Conservation (phyloP, 2,329 filamentous ascomycete species). For the Hypoxylon rubiginosum region DNA sequence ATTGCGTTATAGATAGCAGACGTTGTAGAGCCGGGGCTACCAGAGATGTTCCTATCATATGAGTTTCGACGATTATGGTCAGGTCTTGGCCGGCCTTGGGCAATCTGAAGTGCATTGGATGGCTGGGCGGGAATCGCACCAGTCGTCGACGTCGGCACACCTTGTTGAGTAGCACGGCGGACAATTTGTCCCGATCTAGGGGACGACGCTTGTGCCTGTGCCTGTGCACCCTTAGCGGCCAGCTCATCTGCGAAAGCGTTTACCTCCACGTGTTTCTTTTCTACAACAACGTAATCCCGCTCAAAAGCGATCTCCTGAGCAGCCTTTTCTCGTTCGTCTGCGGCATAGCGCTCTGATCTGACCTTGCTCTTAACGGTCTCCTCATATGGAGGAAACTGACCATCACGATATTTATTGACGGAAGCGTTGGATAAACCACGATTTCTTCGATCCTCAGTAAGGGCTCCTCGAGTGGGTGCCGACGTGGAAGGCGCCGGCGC, state of each 20-base stretch:
- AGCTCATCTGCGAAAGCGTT: slow-evolving; percentile 97
- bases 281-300: slow-evolving; percentile 94
- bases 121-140: slow-evolving; percentile 76
- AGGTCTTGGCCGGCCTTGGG: slow-evolving; percentile 72
- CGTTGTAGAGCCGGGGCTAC: slow-evolving; percentile 78
- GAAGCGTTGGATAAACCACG: slow-evolving; percentile 59
- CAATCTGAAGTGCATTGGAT: slow-evolving; percentile 81
- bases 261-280: slow-evolving; percentile 95
- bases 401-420: slow-evolving; percentile 52
- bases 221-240: slow-evolving; percentile 76
- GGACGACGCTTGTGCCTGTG: slow-evolving; percentile 61
- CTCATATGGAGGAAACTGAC: slow-evolving; percentile 54
- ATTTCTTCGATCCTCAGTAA: slow-evolving; percentile 54
- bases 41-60: slow-evolving; percentile 81
- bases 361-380: slow-evolving; percentile 51
- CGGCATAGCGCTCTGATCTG: slow-evolving; percentile 51
- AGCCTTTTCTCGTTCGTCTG: slow-evolving; percentile 74
- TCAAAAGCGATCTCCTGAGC: slow-evolving; percentile 92
- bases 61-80: slow-evolving; percentile 83
- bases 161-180: slow-evolving; percentile 84
- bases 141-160: slow-evolving; percentile 74
- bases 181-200: slow-evolving; percentile 74
- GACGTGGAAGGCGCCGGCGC: slow-evolving; percentile 62
- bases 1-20: slow-evolving; percentile 96
- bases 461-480: slow-evolving; percentile 59